Percentiles rank a stretch among this genome's conserved stretches.
Conservation (phyloP, 2,329 filamentous ascomycete species). For the Chaetomiaceae sp. region DNA sequence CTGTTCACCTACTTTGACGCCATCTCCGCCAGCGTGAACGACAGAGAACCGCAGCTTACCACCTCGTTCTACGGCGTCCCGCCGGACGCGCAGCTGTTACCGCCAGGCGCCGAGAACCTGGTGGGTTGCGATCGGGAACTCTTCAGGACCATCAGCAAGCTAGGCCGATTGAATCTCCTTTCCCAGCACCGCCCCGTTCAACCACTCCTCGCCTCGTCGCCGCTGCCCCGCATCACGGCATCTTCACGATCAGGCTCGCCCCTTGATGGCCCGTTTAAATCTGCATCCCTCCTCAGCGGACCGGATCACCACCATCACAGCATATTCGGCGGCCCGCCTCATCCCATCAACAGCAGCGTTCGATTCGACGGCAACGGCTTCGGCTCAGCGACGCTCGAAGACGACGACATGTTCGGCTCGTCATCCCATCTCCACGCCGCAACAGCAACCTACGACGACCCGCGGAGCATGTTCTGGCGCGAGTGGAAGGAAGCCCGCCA, state of each 20-base stretch:
- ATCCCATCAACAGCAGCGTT: slow-evolving; percentile 32
- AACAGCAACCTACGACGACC: slow-evolving; percentile 49
- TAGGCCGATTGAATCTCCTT: slow-evolving; percentile 78
- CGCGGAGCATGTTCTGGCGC: slow-evolving; percentile 65
- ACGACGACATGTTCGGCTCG: slow-evolving; percentile 47
- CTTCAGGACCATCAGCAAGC: slow-evolving; percentile 77
- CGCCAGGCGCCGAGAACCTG: slow-evolving; percentile 69
- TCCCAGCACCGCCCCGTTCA: slow-evolving; percentile 61
- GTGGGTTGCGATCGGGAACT: slow-evolving; percentile 81
- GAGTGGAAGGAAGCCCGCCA: slow-evolving; percentile 79
- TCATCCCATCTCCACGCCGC: slow-evolving; percentile 35
- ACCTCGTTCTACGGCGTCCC: slow-evolving; percentile 55
- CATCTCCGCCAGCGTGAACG: slow-evolving; percentile 85
- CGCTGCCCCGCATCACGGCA: slow-evolving; percentile 7
- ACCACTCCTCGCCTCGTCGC: slow-evolving; percentile 24
- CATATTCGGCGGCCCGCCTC: slow-evolving; percentile 39
- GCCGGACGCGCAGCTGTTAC: slow-evolving; percentile 43
- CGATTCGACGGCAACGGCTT: slow-evolving; percentile 65
- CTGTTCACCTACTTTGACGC: slow-evolving; percentile 94
- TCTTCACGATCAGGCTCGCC: slow-evolving; percentile 29
- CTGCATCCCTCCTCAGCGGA: slow-evolving; percentile 21
- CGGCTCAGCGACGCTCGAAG: slow-evolving; percentile 43
- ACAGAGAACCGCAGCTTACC: slow-evolving; percentile 77
- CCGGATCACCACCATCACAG: slow-evolving; percentile 24
- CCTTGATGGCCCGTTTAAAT: slow-evolving; percentile 38